Percentiles rank a stretch among this genome's conserved stretches.
Conservation (phyloP, 2,329 filamentous ascomycete genomes). For the Phaeosphaeria sp. region DNA sequence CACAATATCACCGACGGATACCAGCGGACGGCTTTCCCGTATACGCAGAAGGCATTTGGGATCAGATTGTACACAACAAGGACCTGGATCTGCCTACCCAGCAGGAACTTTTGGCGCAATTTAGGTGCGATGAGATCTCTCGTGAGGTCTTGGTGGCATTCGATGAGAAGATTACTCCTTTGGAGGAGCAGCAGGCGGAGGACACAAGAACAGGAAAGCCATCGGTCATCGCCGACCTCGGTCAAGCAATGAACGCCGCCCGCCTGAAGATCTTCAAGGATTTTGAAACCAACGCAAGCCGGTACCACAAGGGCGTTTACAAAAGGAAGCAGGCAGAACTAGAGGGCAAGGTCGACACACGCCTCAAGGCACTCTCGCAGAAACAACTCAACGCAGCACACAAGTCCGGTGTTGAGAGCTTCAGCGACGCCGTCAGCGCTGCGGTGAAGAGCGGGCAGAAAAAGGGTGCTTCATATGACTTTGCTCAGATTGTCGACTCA, state of each 20-base stretch:
- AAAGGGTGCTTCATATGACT: slow-evolving; percentile 88
- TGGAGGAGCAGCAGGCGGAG: slow-evolving; percentile 86
- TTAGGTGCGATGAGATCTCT: slow-evolving; percentile 95
- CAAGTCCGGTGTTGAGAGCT: slow-evolving; percentile 82
- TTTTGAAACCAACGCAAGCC: slow-evolving; percentile 90
- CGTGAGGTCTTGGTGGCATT: slow-evolving; percentile 86
- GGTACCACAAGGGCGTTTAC: slow-evolving; percentile 97
- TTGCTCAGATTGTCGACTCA: slow-evolving; percentile 86
- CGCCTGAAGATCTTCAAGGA: slow-evolving; percentile 75
- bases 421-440: slow-evolving; percentile 84
- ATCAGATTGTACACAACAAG: slow-evolving; percentile 99
- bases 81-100: slow-evolving; percentile 96
- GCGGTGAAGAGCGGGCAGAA: slow-evolving; percentile 94
- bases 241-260: slow-evolving; percentile 73
- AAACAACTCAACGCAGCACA: slow-evolving; percentile 89
- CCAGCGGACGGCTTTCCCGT: slow-evolving; percentile 95
- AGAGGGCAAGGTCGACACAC: slow-evolving; percentile 83
- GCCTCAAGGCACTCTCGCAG: slow-evolving; percentile 85
- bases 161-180: slow-evolving; percentile 78
- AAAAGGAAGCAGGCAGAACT: slow-evolving; percentile 83
- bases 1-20: slow-evolving; percentile 94
- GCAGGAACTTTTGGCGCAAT: slow-evolving; percentile 94
- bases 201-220: slow-evolving; percentile 74
- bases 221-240: slow-evolving; percentile 76
- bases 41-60: slow-evolving; percentile 94